Base-by-base conservation (phyloP, 441 rosid genomes). In the Pelargonium citronellum region DNA sequence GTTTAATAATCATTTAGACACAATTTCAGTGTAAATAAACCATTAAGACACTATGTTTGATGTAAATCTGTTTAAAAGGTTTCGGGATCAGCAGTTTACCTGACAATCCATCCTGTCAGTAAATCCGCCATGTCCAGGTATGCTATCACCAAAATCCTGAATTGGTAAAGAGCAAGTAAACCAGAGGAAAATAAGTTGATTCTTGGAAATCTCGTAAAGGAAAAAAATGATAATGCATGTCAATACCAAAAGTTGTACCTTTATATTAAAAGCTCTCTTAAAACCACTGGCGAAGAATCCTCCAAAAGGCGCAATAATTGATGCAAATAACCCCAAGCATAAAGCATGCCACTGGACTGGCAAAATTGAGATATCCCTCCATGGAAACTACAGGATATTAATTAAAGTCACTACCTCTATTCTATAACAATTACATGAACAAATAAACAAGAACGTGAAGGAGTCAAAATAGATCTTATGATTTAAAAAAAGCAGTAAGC, bases 131-230 rank as follows among this genome's bases (percentile, higher is more conserved):
- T 55, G 61, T 55, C 61, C 61, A 6, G 61, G 61, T 15, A 55
- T 55, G 22, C 61, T 55, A 55, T 55, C 61, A 13, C 61, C 61
- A 55, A 55, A 55, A 55, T 55, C 61, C 61, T 55, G 61, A 16
- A 55, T 55, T 4, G 61, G 61, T 16, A 15, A 16, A 8, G 15
- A 55, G 20, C 19, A 55, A 16, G 17, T 15, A 16, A 55, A 16
- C 15, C 61, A 13, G 58, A n/a, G 58, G 58, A 51, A 51, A 51
- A 51, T 51, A 49, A 2, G 57, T 12, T 13, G 57, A 11, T 49
- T 49, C 4, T 49, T 49, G 57, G 11, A 49, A 11, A 49, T 13
- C 41, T 37, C 41, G 2, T 13, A 1, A n/a, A n/a, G 17, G 12
- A n/a, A 51, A 12, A 12, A 0, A 53, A 55, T 0, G 16, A 15